Evolutionary conservation across 352 stramenopile genomes (phyloP).

Genomic region (Pythium apleroticum): DNA sequence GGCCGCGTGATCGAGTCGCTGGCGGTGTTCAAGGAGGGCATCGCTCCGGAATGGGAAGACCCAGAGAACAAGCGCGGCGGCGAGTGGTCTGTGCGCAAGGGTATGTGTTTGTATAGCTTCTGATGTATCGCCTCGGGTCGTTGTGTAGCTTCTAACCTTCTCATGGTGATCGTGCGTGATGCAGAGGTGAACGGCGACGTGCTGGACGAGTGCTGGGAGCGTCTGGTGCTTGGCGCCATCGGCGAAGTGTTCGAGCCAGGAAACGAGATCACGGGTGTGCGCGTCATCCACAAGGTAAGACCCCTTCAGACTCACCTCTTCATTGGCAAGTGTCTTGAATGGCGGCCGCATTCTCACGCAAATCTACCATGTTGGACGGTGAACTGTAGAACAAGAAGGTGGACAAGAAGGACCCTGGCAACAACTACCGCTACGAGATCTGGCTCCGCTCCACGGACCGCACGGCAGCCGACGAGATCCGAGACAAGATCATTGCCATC

Average conservation of each 20-base stretch:
- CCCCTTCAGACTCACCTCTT: too few species aligned
- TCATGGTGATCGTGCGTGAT: not conserved
- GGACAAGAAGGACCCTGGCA: conserved; percentile 71
- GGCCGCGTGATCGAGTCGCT: conserved; percentile 92
- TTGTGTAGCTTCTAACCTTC: too few species aligned
- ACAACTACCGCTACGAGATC: conserved; percentile 87
- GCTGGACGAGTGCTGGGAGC: conserved; percentile 89
- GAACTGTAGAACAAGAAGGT: conserved; percentile 75
- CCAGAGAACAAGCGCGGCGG: conserved; percentile 85
- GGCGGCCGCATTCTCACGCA: not conserved
- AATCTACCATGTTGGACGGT: not conserved
- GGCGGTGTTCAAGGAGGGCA: conserved; percentile 90
- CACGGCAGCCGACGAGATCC: conserved; percentile 70
- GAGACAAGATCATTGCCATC: conserved; percentile 61
- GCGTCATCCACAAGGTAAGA: conserved; percentile 91
- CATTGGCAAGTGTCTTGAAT: too few species aligned
- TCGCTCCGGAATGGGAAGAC: conserved; percentile 90
- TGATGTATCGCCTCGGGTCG: too few species aligned
- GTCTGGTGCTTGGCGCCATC: conserved; percentile 88
- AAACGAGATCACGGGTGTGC: conserved; percentile 90
- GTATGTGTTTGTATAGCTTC: conserved; percentile 20
- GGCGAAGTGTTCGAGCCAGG: conserved; percentile 85
- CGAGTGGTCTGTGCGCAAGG: conserved; percentile 86
- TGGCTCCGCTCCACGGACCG: conserved; percentile 71
- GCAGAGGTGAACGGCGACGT: conserved; percentile 70